Base-by-base conservation (phyloP, 1,139 yeast species). In the Debaryomycetaceae sp. region DNA sequence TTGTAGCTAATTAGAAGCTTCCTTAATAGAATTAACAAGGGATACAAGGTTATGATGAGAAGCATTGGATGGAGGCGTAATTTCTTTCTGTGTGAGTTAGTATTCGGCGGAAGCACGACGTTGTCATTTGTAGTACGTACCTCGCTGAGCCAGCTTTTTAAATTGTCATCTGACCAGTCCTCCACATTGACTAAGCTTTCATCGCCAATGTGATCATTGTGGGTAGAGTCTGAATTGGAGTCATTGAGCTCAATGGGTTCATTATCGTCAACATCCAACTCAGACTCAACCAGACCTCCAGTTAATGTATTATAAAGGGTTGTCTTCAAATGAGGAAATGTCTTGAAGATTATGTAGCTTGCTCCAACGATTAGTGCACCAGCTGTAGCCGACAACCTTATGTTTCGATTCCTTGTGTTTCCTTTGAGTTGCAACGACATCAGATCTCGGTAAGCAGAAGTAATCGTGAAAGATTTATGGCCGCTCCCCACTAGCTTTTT, bases 251-350 rank as follows among this genome's bases (percentile, higher is more conserved):
- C 58, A 16, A 56, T 44, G 6, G 60, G 58, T 29, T 45, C 46
- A 26, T 52, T 47, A 15, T 42, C 45, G 3, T 42, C 46, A 4
- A 40, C 42, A 19, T 34, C 39, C 16, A 45, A 46, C 18, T 47
- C 42, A 10, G 40, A 44, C 13, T 41, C 40, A 9, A 38, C 43
- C 10, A 37, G 36, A 13, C 41, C 38, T 4, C 61, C 58, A 5
- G 46, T 41, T 4, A 62, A 21, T 35, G 42, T 54, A 22, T 49
- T 42, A 35, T 40, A 49, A 11, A 63, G 19, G 4, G 53, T 43
- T 7, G 52, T 44, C 34, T 52, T 61, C 29, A 73, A 51, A 42
- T 74, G 81, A 13, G 81, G 80, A 41, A 61, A 75, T 1, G 80
- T 74, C 38, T 62, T 65, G 39, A 73, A 56, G 5, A 72, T 40